Base-by-base conservation (phyloP, 495 filamentous ascomycete species). In the Xylaria castorea region DNA sequence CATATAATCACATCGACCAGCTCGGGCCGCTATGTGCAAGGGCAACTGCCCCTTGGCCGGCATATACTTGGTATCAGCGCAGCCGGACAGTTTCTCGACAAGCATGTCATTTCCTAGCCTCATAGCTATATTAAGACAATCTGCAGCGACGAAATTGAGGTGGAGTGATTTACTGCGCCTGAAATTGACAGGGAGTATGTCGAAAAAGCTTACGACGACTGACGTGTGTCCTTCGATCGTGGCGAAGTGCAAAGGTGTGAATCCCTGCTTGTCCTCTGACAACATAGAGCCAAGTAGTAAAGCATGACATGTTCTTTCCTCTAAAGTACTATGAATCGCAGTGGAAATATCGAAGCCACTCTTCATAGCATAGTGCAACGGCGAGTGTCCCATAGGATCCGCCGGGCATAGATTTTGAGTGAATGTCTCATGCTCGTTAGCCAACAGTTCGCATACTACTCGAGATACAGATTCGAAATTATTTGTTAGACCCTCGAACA, bases 21-120 rank as follows among this genome's bases (percentile, higher is more conserved):
- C 89, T 30, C 91, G 89, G 34, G 92, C 92, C 5, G 92, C 92
- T 74, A 93, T 82, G 75, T 94, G 92, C 44, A 94, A 77, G 14
- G 92, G 91, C 46, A 91, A 91, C 79, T 94, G 92, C 20, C 92
- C 92, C 66, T 92, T 88, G 46, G 90, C 87, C 75, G 93, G 89
- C 76, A 91, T 91, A 76, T 92, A 90, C 75, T 94, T 80, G 64
- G 79, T 72, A 73, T 82, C 91, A 76, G n/a, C 80, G 73, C 34
- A 53, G 44, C 5, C 18, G 14, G 60, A 42, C 36, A 63, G 36
- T 1, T 27, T 42, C 22, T 38, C 12, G n/a, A 42, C 60, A 40
- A 63, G 60, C 12, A 22, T 42, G n/a, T 63, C 60, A 42, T 63
- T 63, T 27, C 60, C 60, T 2, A 42, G n/a, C n/a, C 36, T 63